phyloP scores from a whole-genome alignment of 306 rosid species.

The Sicyos baderoa region DNA sequence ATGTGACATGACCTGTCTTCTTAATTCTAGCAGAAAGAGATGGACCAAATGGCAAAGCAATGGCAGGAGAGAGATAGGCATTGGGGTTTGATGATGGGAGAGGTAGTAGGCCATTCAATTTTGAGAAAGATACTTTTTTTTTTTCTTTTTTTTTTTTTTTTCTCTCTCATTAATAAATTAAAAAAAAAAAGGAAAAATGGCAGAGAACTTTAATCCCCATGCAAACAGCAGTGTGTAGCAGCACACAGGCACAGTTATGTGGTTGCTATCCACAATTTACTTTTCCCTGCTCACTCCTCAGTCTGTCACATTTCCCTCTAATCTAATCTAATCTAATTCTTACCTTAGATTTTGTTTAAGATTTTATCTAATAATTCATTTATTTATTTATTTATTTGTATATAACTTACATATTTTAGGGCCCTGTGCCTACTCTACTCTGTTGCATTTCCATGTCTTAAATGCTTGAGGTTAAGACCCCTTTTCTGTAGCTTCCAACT shows the following conservation, averaged over 20 bases:
- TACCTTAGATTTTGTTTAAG: constrained; percentile 29
- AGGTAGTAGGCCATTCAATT: constrained; percentile 33
- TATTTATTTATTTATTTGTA: no score
- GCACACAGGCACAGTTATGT: constrained; percentile 22
- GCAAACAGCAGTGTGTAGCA: constrained; percentile 25
- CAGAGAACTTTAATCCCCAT: constrained; percentile 35
- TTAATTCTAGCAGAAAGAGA: constrained; percentile 24
- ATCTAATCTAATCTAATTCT: no score
- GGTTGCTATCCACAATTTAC: constrained; percentile 41
- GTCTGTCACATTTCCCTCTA: constrained; percentile 20
- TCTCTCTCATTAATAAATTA: no score
- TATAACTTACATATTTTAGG: no score
- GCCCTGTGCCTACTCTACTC: constrained; percentile 3
- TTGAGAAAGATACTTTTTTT: constrained; percentile 6
- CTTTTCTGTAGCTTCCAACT: no score
- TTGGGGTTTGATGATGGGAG: constrained; percentile 30
- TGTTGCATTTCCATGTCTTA: not conserved
- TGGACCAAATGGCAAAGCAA: constrained; percentile 30
- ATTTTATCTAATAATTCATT: no score
- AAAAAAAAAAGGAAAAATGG: constrained; percentile 35
- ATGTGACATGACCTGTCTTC: constrained; percentile 42
- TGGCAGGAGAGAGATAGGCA: constrained; percentile 33
- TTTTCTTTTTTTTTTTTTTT: no score
- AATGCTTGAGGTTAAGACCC: not conserved
- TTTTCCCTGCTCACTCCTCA: constrained; percentile 42